Conservation (phyloP, 345 rosid genomes). For the Citrus reticulata region DNA sequence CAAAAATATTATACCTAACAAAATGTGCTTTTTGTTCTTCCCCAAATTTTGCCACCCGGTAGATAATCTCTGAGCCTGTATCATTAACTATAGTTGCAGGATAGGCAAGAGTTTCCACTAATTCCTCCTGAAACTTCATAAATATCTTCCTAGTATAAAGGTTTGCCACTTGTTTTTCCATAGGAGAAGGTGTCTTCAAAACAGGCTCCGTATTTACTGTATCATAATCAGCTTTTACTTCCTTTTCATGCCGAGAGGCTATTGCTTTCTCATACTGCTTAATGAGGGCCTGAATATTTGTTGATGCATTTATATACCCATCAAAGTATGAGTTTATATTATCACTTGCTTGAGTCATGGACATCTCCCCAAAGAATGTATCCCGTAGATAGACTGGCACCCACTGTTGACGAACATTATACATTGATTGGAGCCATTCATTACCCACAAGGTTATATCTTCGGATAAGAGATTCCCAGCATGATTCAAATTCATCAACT, state of each 20-base stretch:
- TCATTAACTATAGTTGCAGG: constrained; percentile 32
- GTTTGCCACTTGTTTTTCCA: constrained; percentile 48
- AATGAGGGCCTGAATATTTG: constrained; percentile 28
- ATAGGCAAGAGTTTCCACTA: constrained; percentile 47
- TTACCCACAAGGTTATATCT: constrained; percentile 28
- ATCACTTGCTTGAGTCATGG: constrained; percentile 33
- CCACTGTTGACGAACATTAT: constrained; percentile 36
- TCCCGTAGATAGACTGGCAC: constrained; percentile 41
- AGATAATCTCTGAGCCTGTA: constrained; percentile 23
- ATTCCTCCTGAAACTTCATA: constrained; percentile 45
- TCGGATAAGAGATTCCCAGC: constrained; percentile 35
- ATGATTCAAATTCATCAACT: constrained; percentile 40
- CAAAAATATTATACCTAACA: constrained; percentile 34
- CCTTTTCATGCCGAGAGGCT: constrained; percentile 31
- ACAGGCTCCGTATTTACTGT: constrained; percentile 31
- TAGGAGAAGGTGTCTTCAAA: constrained; percentile 49
- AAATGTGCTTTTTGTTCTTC: constrained; percentile 34
- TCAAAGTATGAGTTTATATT: constrained; percentile 40
- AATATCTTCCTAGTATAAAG: constrained; percentile 43
- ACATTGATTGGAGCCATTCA: constrained; percentile 48
- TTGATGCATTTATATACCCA: constrained; percentile 49
- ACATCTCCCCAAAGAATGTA: constrained; percentile 41
- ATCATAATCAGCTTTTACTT: constrained; percentile 49
- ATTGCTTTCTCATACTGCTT: constrained; percentile 43
- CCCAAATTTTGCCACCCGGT: constrained; percentile 40